Conservation (phyloP, 1,284 basidiomycete species). For the Sphaerobolus stellatus region DNA sequence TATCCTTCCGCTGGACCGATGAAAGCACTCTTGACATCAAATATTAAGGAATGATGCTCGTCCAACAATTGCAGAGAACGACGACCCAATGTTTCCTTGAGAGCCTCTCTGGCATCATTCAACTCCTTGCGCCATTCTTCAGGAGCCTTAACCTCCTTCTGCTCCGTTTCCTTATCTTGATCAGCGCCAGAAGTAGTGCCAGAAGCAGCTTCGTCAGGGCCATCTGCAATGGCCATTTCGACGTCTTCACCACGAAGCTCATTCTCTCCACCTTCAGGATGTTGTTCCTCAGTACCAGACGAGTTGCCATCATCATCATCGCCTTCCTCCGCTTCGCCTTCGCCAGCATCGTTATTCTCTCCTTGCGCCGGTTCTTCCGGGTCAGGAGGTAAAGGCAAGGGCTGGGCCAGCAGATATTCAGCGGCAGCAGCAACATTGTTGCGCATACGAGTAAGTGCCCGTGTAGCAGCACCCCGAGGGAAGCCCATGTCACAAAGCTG, state of each 20-base stretch:
- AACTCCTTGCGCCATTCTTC: constrained; percentile 47
- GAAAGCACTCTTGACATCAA: constrained; percentile 85
- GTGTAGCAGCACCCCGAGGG: constrained; percentile 78
- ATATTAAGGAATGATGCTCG: constrained; percentile 82
- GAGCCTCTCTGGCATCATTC: constrained; percentile 61
- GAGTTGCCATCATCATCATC: constrained; percentile 13
- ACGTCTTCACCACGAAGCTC: constrained; percentile 8
- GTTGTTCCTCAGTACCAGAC: constrained; percentile 6
- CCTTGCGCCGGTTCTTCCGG: constrained; percentile 33
- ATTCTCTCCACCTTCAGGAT: neutral
- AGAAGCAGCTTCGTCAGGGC: too few species aligned
- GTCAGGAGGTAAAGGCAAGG: constrained; percentile 73
- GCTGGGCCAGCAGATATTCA: constrained; percentile 83
- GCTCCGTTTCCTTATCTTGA: constrained; percentile 4
- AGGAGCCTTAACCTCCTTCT: constrained; percentile 8
- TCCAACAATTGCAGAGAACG: constrained; percentile 82
- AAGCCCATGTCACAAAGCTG: constrained; percentile 98
- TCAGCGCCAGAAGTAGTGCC: too few species aligned
- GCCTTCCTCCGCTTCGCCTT: constrained; percentile 37
- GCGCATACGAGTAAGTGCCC: constrained; percentile 78
- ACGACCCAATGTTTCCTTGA: constrained; percentile 65
- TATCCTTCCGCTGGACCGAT: constrained; percentile 59
- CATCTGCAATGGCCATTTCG: constrained; percentile 6
- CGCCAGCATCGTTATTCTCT: constrained; percentile 40
- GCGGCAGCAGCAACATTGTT: constrained; percentile 92